Evolutionary conservation across 169 alveolate species (phyloP).

Genomic region (Toxoplasma gondii): DNA sequence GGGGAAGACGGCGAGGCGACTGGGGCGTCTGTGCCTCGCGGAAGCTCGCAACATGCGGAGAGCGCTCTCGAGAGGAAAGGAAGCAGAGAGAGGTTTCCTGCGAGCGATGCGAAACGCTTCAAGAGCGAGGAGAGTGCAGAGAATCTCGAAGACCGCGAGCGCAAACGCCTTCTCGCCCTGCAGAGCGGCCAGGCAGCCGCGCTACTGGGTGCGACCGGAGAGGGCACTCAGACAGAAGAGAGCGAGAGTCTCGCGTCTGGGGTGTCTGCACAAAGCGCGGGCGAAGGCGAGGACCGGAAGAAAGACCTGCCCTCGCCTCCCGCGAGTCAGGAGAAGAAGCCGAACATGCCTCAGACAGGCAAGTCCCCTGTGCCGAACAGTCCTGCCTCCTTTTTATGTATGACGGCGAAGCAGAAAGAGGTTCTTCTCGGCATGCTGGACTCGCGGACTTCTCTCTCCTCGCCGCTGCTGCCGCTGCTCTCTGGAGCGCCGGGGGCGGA

Average conservation of each 20-base stretch:
- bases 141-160: neutral
- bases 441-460: neutral
- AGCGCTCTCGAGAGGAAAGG: too few relatives aligned
- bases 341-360: neutral
- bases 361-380: neutral
- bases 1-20: too few relatives aligned
- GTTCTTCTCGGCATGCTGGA: neutral
- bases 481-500: conserved; percentile 10
- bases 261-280: too few relatives aligned
- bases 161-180: neutral
- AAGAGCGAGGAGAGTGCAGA: too few relatives aligned
- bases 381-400: neutral
- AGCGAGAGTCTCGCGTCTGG: too few relatives aligned
- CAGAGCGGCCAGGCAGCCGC: neutral
- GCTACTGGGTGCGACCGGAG: neutral
- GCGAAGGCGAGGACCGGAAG: neutral
- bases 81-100: too few relatives aligned
- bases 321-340: neutral
- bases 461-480: neutral
- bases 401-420: neutral
- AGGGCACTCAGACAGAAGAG: too few relatives aligned
- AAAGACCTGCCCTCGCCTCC: neutral
- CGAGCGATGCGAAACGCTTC: too few relatives aligned
- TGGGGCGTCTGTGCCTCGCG: too few relatives aligned
- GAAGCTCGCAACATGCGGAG: too few relatives aligned